phyloP scores from a whole-genome alignment of 192 early-diverging fungal genomes.

The Podila epigama region DNA sequence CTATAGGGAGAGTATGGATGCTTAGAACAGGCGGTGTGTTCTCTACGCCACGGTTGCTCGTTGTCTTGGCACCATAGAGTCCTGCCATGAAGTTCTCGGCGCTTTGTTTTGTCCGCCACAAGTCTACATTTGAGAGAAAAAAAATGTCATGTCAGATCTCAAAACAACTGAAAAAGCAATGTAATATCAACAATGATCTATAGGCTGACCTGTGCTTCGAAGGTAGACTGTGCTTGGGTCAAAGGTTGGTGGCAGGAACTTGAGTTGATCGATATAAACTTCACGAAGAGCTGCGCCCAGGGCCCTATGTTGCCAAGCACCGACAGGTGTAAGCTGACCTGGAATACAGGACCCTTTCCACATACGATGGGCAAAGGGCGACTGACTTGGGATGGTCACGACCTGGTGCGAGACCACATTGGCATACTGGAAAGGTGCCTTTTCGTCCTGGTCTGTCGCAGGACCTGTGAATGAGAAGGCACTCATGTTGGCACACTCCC shows the following conservation, averaged over 20 bases:
- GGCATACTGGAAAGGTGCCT: conserved; percentile 22
- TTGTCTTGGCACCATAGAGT: conserved; percentile 14
- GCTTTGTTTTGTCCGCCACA: conserved; percentile 46
- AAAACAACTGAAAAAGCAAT: too few species aligned
- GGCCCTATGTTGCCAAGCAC: conserved; percentile 44
- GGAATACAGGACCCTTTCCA: conserved; percentile 40
- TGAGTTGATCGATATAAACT: conserved; percentile 31
- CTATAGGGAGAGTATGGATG: conserved; percentile 28
- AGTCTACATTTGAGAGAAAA: not conserved
- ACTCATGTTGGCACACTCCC: conserved; percentile 31
- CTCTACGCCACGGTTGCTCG: not conserved
- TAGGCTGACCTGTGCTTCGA: conserved; percentile 30
- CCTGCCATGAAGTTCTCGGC: conserved; percentile 47
- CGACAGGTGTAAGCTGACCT: conserved; percentile 35
- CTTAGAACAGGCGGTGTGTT: conserved; percentile 20
- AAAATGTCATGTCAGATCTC: too few species aligned
- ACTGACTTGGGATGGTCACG: conserved; percentile 20
- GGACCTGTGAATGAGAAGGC: conserved; percentile 35
- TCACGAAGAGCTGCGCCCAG: conserved; percentile 40
- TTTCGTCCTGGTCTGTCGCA: not conserved
- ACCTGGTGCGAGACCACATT: conserved; percentile 33
- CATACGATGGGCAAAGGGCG: conserved; percentile 28
- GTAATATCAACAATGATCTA: not conserved
- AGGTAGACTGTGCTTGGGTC: conserved; percentile 20
- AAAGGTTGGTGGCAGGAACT: conserved; percentile 11